Base-by-base conservation (phyloP, 2,329 filamentous ascomycete genomes). In the Calonectria ilicicola region DNA sequence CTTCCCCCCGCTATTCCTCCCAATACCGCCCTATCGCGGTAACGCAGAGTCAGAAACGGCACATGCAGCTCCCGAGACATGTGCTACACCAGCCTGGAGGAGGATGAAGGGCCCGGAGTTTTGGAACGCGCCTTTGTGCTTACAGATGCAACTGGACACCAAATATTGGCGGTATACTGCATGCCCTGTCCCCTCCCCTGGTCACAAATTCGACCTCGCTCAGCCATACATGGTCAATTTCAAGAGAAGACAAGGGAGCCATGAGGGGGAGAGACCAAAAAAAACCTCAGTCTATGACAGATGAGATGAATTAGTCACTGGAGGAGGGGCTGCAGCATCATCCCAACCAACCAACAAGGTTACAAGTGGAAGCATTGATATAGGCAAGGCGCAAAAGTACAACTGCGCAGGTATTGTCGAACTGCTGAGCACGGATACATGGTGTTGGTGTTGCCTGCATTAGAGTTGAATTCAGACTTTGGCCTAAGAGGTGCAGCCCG, bases 91-190 rank as follows among this genome's bases (percentile, higher is more conserved):
- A 62, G 51, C 49, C 44, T 74, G 65, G 58, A 51, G 65, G 65
- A 58, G 63, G 60, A 74, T 69, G 62, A 72, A 67, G 65, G 70
- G 71, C 78, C 78, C 78, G 63, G 67, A 72, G 76, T 73, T 72
- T 70, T 79, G 78, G 78, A 73, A 80, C 76, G 76, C 71, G 67
- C 69, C 71, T 69, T 69, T 75, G 70, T 77, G 70, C 74, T 74
- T 77, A 73, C 68, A 79, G 67, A 72, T 75, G 72, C 71, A 72
- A 67, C 76, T 46, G 60, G 63, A 35, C 67, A 53, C 46, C 53
- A 66, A 66, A 60, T 26, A 42, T 47, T 53, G 63, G 46, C 67
- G 72, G 74, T 44, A 67, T 68, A 68, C 68, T 79, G 70, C 77
- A 74, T 76, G 21, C 38, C 70, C 72, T 65, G 66, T 51, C 69